Evolutionary conservation across 2,329 filamentous ascomycete genomes (phyloP).

Genomic region (Epichloe baconii): DNA sequence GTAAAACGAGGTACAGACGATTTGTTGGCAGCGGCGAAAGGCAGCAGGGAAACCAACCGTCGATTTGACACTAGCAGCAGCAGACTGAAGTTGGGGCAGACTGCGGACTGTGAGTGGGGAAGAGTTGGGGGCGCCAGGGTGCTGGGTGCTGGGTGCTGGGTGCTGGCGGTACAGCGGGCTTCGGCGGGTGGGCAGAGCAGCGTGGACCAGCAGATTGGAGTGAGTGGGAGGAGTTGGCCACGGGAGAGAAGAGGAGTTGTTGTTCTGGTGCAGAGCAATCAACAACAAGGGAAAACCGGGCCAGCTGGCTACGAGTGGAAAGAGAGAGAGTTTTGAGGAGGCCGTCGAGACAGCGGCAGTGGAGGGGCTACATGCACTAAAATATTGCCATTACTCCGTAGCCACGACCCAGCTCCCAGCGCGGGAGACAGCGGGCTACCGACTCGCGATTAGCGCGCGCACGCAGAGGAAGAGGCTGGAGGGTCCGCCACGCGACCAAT

Average conservation of each 20-base stretch:
- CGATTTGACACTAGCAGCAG: neutral
- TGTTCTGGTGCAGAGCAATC: too few species aligned
- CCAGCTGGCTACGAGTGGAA: neutral
- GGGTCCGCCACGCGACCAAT: slow-evolving; percentile 18
- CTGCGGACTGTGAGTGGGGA: neutral
- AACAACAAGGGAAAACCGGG: neutral
- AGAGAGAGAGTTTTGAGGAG: neutral
- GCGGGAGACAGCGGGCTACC: slow-evolving; percentile 7
- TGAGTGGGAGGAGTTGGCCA: neutral
- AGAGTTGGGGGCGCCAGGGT: neutral
- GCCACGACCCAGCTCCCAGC: neutral
- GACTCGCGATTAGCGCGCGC: neutral
- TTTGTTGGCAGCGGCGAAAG: slow-evolving; percentile 6
- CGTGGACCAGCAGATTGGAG: too few species aligned
- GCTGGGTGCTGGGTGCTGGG: neutral
- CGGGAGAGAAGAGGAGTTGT: neutral
- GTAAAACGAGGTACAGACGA: slow-evolving; percentile 22
- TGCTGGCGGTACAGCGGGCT: neutral
- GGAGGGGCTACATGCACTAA: neutral
- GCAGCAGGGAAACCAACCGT: neutral
- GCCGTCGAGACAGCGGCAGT: neutral
- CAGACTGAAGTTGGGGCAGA: neutral
- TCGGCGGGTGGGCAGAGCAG: neutral
- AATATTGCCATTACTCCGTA: neutral
- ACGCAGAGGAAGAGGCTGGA: neutral